phyloP scores from a whole-genome alignment of 2,329 filamentous ascomycete genomes.

The Aspergillus fischeri region DNA sequence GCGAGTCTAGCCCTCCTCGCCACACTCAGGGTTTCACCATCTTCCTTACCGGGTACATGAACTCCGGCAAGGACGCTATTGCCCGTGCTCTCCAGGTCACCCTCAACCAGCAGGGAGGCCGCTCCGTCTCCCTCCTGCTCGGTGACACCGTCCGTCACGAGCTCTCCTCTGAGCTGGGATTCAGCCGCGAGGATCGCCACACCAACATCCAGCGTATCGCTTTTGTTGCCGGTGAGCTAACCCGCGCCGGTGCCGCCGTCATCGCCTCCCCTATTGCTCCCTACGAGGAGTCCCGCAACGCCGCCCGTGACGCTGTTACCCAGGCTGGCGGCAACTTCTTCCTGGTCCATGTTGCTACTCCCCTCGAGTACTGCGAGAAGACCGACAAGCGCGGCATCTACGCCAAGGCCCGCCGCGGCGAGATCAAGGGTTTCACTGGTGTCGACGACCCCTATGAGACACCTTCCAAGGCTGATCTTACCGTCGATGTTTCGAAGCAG shows the following conservation, averaged over 20 bases:
- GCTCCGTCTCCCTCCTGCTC: slow-evolving; percentile 87
- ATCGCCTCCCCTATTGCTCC: slow-evolving; percentile 96
- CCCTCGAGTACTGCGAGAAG: slow-evolving; percentile 88
- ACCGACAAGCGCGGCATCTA: slow-evolving; percentile 93
- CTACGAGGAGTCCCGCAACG: slow-evolving; percentile 71
- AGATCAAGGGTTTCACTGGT: slow-evolving; percentile 97
- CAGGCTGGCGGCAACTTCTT: slow-evolving; percentile 84
- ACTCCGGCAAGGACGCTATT: slow-evolving; percentile 95
- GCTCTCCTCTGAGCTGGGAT: slow-evolving; percentile 91
- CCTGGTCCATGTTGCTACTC: slow-evolving; percentile 90
- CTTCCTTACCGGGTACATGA: slow-evolving; percentile 95
- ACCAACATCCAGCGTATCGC: slow-evolving; percentile 94
- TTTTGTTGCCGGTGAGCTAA: slow-evolving; percentile 93
- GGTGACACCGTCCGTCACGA: slow-evolving; percentile 93
- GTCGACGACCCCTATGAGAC: slow-evolving; percentile 95
- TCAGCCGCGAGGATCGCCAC: slow-evolving; percentile 87
- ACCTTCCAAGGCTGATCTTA: slow-evolving; percentile 75
- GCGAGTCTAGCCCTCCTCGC: slow-evolving; percentile 92
- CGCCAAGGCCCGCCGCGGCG: slow-evolving; percentile 72
- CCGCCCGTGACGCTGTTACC: slow-evolving; percentile 73
- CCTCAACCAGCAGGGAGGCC: slow-evolving; percentile 95
- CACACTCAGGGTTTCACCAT: slow-evolving; percentile 94
- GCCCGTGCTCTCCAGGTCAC: slow-evolving; percentile 94
- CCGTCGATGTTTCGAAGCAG: slow-evolving; percentile 80
- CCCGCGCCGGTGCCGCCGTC: slow-evolving; percentile 85